Conservation (phyloP, 1,284 basidiomycete species). For the Tetrapyrgos nigripes region DNA sequence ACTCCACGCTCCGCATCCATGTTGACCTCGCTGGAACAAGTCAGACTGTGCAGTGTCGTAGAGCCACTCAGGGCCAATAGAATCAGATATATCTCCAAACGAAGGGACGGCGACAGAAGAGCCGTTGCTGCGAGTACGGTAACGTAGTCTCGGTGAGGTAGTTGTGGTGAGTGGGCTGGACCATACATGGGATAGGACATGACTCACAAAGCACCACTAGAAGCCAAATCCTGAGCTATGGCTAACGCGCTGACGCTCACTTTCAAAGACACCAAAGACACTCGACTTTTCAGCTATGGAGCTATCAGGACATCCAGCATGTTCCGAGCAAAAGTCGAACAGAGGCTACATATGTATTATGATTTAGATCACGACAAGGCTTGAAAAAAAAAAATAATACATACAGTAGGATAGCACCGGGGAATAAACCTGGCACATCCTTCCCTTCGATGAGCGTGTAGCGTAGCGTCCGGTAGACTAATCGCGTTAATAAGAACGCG, state of each 20-base stretch:
- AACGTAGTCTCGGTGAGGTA: no score
- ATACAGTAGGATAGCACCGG: slow-evolving; percentile 64
- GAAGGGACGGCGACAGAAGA: no score
- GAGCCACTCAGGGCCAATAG: no score
- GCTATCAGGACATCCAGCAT: slow-evolving; percentile 53
- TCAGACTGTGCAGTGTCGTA: no score
- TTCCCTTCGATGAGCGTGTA: no score
- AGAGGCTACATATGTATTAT: slow-evolving; percentile 44
- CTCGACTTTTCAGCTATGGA: slow-evolving; percentile 41
- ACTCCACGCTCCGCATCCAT: no score
- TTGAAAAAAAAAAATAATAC: slow-evolving; percentile 35
- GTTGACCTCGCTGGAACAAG: no score
- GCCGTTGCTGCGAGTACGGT: slow-evolving; percentile 33
- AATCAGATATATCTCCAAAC: no score
- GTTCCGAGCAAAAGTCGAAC: slow-evolving; percentile 54
- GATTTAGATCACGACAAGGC: background rate
- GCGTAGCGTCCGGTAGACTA: no score
- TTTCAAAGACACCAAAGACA: slow-evolving; percentile 57
- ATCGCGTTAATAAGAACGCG: no score
- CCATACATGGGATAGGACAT: background rate
- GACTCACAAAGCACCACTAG: slow-evolving; percentile 7
- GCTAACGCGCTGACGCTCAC: slow-evolving; percentile 56
- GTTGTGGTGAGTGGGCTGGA: background rate
- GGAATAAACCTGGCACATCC: slow-evolving; percentile 54
- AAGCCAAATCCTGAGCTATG: slow-evolving; percentile 58